Percentiles rank a stretch among this genome's conserved stretches.
Evolutionary conservation across 1,139 yeast species (phyloP).

Genomic region (Saccharomyces hybrid): DNA sequence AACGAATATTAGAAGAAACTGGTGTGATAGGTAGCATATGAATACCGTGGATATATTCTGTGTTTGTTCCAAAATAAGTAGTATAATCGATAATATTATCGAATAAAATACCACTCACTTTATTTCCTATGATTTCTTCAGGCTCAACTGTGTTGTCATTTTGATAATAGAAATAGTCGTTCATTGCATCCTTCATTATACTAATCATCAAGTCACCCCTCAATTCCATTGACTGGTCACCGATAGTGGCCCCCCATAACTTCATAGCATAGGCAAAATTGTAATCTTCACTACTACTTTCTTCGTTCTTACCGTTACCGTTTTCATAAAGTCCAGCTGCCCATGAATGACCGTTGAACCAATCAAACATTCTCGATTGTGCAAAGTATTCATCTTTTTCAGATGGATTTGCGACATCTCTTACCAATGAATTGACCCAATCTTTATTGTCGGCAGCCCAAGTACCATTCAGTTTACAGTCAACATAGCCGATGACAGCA

Average conservation of each 20-base stretch:
- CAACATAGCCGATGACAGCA: slow-evolving; percentile 55
- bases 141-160: slow-evolving; percentile 48
- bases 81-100: slow-evolving; percentile 91
- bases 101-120: slow-evolving; percentile 68
- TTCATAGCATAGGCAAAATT: slow-evolving; percentile 69
- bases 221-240: slow-evolving; percentile 44
- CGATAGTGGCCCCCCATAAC: slow-evolving; percentile 57
- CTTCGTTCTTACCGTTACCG: slow-evolving; percentile 77
- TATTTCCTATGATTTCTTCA: slow-evolving; percentile 46
- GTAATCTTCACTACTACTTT: slow-evolving; percentile 69
- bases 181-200: slow-evolving; percentile 50
- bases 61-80: slow-evolving; percentile 71
- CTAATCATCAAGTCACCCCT: slow-evolving; percentile 59
- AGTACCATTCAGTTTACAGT: slow-evolving; percentile 29
- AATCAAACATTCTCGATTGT: slow-evolving; percentile 65
- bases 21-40: slow-evolving; percentile 93
- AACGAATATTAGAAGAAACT: slow-evolving; percentile 67
- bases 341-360: slow-evolving; percentile 77
- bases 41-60: slow-evolving; percentile 87
- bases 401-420: slow-evolving; percentile 67
- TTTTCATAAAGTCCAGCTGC: slow-evolving; percentile 68
- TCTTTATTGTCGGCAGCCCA: slow-evolving; percentile 47
- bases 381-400: slow-evolving; percentile 54
- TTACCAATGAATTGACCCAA: slow-evolving; percentile 53
- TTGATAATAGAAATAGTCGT: slow-evolving; percentile 51